Conservation (phyloP, 805 yeast genomes). For the Barnettozyma vustinii region DNA sequence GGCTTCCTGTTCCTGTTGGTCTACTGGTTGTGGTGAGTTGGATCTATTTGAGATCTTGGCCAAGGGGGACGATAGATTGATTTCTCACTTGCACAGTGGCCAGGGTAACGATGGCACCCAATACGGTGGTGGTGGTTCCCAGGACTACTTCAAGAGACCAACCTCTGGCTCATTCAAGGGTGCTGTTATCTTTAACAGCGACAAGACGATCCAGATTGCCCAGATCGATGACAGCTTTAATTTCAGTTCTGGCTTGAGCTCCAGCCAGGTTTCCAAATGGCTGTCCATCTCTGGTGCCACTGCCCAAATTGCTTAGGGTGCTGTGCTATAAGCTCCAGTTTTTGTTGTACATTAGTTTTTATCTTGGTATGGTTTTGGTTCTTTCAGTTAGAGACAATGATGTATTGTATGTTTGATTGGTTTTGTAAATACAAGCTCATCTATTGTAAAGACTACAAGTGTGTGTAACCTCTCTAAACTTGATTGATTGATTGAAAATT, state of each 20-base stretch:
- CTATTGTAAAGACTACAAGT: too few species aligned
- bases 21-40: conserved; percentile 95
- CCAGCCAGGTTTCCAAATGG: conserved; percentile 59
- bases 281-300: conserved; percentile 44
- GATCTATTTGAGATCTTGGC: conserved; percentile 88
- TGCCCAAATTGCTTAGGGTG: conserved; percentile 22
- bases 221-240: conserved; percentile 48
- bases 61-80: conserved; percentile 68
- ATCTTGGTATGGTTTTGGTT: neutral
- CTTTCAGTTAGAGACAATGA: neutral
- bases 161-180: conserved; percentile 72
- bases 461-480: too few species aligned
- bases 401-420: neutral
- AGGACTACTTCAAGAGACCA: conserved; percentile 88
- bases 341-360: neutral
- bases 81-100: conserved; percentile 78
- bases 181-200: conserved; percentile 73
- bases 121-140: conserved; percentile 82
- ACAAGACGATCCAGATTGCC: conserved; percentile 51
- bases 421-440: neutral
- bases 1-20: conserved; percentile 89
- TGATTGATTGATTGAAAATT: neutral
- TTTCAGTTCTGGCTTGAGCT: conserved; percentile 49
- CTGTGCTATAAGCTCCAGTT: neutral
- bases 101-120: conserved; percentile 57